phyloP scores from a whole-genome alignment of 2,329 filamentous ascomycete genomes.

The Apiospora malaysiana region DNA sequence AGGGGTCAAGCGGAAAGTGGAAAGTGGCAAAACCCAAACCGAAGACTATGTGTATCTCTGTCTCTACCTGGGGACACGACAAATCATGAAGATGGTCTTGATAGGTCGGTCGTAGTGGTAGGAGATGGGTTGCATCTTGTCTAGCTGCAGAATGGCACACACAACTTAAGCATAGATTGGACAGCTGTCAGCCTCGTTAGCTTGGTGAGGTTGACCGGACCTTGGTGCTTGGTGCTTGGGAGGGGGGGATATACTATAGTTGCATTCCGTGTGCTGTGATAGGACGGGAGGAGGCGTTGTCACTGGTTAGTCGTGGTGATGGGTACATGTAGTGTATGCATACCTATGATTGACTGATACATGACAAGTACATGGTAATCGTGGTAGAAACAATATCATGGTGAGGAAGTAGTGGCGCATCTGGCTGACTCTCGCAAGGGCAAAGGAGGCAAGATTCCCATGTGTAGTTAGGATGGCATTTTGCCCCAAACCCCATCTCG shows the following conservation, averaged over 20 bases:
- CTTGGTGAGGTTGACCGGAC: constrained; percentile 10
- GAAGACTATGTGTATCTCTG: not conserved
- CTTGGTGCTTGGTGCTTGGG: too few species aligned
- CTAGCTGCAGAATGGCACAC: constrained; percentile 10
- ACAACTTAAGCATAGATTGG: not conserved
- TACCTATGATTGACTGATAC: too few species aligned
- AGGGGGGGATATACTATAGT: not conserved
- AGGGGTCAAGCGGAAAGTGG: too few species aligned
- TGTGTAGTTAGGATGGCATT: constrained; percentile 14
- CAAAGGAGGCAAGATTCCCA: constrained; percentile 8
- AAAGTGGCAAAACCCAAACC: not conserved
- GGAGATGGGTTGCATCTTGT: not conserved
- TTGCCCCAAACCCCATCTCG: constrained; percentile 16
- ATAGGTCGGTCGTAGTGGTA: not conserved
- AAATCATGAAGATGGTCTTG: not conserved
- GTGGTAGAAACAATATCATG: too few species aligned
- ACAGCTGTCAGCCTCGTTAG: constrained; percentile 16
- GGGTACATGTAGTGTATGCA: too few species aligned
- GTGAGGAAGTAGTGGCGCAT: too few species aligned
- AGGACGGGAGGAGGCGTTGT: not conserved
- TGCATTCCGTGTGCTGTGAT: constrained; percentile 5
- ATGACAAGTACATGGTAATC: not conserved
- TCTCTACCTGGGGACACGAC: not conserved
- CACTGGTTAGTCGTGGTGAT: too few species aligned
- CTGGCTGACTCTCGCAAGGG: not conserved